Base-by-base conservation (phyloP, 345 rosid species). In the Eucalyptus microcorys region DNA sequence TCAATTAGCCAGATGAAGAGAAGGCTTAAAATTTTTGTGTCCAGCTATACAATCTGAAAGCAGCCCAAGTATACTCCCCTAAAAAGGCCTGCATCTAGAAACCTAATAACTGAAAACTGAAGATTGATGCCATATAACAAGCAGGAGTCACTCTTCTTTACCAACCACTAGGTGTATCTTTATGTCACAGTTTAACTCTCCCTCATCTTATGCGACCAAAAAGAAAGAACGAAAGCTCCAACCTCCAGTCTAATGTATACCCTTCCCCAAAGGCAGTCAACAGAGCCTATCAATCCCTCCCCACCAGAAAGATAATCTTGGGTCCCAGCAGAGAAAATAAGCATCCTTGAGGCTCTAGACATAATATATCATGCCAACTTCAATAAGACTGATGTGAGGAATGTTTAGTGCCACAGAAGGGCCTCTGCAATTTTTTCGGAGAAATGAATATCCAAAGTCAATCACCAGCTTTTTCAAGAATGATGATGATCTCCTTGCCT, bases 291-390 rank as follows among this genome's bases (percentile, higher is more conserved):
- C 84, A 21, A 7, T 76, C 30, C 43, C 84, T 76, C 15, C 47
- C 27, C 83, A 37, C 45, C 42, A 21, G 45, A 71, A 19, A 76
- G 83, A 76, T 8, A 76, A 76, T 76, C 5, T 37, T 37, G 47
- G 8, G 47, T 76, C 84, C 24, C 84, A 21, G 27, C 15, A 76
- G 84, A 76, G 47, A 22, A 40, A 76, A 76, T 40, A 10, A 76
- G 83, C 14, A 76, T 37, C 47, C 84, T 76, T 40, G 84, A 76
- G 84, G 84, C 84, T 76, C 92, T 94, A 97, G 49, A 97, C 99
- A 92, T 96, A 93, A 92, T 97, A 97, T 87, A 96, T 96, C 98
- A 97, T 96, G 86, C 99, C 99, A 59, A 97, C 99, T 95, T 97
- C 99, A 68, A 96, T 95, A 27, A 97, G 98, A 92, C 96, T 96